Conservation (phyloP, 2,329 filamentous ascomycete genomes). For the Curvularia sp. region DNA sequence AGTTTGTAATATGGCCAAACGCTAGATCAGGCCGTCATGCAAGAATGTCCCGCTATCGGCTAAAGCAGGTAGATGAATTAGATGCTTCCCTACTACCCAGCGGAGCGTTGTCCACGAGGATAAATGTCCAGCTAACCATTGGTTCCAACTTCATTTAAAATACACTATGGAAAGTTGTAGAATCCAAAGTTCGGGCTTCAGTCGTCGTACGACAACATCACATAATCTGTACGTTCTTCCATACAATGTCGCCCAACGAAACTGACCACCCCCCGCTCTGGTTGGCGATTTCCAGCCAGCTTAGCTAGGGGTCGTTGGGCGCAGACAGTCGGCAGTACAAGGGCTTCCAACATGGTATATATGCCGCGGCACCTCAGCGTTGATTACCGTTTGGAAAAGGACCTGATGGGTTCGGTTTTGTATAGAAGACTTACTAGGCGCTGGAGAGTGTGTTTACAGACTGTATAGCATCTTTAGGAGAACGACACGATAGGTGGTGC, state of each 20-base stretch:
- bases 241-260: slow-evolving; percentile 1
- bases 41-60: not conserved
- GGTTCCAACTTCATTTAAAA: not conserved
- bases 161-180: not conserved
- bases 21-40: not conserved
- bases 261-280: not conserved
- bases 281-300: not conserved
- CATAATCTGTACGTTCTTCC: slow-evolving; percentile 52
- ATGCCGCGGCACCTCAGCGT: not conserved
- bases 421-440: not conserved
- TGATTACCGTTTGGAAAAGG: too few relatives aligned
- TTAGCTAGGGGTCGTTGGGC: slow-evolving; percentile 2
- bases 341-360: not conserved
- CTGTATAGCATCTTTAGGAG: not conserved
- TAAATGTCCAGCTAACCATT: not conserved
- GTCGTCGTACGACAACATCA: slow-evolving; percentile 14
- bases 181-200: not conserved
- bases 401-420: not conserved
- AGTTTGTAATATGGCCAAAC: not conserved
- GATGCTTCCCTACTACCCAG: not conserved
- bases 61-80: not conserved
- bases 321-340: not conserved
- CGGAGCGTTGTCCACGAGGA: not conserved
- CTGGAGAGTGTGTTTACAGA: not conserved
- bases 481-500: not conserved